Base-by-base conservation (phyloP, 306 rosid genomes). In the Fragaria vesca region DNA sequence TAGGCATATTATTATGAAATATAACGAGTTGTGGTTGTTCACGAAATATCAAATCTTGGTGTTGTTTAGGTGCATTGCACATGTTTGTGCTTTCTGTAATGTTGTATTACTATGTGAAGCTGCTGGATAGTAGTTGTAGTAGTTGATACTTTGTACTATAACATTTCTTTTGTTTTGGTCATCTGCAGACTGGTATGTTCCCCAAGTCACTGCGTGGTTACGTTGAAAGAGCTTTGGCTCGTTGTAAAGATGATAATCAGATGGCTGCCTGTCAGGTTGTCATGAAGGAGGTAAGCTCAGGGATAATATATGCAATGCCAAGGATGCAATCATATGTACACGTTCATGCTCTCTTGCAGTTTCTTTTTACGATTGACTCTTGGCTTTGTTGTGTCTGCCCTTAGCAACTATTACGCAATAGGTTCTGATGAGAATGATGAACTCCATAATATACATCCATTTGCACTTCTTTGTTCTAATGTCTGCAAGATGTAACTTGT, bases 221-320 rank as follows among this genome's bases (percentile, higher is more conserved):
- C 86, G 97, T 93, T 70, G 98, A 90, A 85, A 96, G 97, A 89
- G 98, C 94, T 76, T 86, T 93, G 92, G 90, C 91, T 80, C 97
- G 99, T 36, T 96, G 94, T 88, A 90, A 93, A 84, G 97, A 86
- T 85, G 99, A 96, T 74, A 84, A 46, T 54, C 96, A 90, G 79
- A 91, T 86, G 99, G 73, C 88, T 65, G 93, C 91, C 21, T 87
- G 91, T 89, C 98, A 93, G 86, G 86, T 86, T 58, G 87, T 87
- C 83, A 82, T 96, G 93, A 93, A 90, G 91, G 98, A 93, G 90
- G 99, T 91, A 82, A 80, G 83, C 69, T 72, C 76, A 66, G 40
- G 12, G 46, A 74, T 72, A 63, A 55, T 73, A 43, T 75, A 67
- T 78, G 52, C 60, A 16, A 61, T 66, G 80, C 60, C 47, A 34